Conservation (phyloP, 1,139 yeast species). For the Nadsonia commutata region DNA sequence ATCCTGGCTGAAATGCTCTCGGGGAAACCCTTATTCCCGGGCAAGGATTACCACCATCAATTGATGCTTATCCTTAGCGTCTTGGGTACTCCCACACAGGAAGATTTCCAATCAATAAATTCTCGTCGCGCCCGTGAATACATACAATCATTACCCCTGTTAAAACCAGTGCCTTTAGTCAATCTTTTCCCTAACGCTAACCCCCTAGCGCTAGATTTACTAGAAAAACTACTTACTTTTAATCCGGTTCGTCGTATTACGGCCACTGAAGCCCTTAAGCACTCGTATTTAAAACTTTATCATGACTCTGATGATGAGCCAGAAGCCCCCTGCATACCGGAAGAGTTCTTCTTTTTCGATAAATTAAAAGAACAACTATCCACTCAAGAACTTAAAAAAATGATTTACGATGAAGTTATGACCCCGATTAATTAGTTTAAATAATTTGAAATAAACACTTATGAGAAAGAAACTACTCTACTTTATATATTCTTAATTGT, state of each 20-base stretch:
- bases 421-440: background rate
- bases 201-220: slow-evolving; percentile 62
- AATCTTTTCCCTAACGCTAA: slow-evolving; percentile 35
- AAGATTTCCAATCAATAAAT: slow-evolving; percentile 67
- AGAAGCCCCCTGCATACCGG: slow-evolving; percentile 53
- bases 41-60: slow-evolving; percentile 87
- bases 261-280: slow-evolving; percentile 66
- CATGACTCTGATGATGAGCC: slow-evolving; percentile 85
- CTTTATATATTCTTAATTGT: background rate
- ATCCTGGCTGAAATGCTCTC: slow-evolving; percentile 84
- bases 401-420: slow-evolving; percentile 51
- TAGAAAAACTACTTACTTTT: slow-evolving; percentile 62
- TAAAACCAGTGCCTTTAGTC: slow-evolving; percentile 39
- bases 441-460: background rate
- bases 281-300: slow-evolving; percentile 66
- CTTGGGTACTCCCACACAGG: slow-evolving; percentile 77
- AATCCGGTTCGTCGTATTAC: slow-evolving; percentile 68
- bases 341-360: slow-evolving; percentile 74
- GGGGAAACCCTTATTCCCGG: slow-evolving; percentile 84
- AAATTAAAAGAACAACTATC: slow-evolving; percentile 54
- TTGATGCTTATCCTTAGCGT: slow-evolving; percentile 74
- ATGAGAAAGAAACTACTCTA: no score
- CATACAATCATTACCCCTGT: slow-evolving; percentile 57
- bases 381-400: slow-evolving; percentile 52
- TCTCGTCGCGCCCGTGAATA: slow-evolving; percentile 79